Base-by-base conservation (phyloP, 2,329 filamentous ascomycete species). In the Ophiostoma angusticollis region DNA sequence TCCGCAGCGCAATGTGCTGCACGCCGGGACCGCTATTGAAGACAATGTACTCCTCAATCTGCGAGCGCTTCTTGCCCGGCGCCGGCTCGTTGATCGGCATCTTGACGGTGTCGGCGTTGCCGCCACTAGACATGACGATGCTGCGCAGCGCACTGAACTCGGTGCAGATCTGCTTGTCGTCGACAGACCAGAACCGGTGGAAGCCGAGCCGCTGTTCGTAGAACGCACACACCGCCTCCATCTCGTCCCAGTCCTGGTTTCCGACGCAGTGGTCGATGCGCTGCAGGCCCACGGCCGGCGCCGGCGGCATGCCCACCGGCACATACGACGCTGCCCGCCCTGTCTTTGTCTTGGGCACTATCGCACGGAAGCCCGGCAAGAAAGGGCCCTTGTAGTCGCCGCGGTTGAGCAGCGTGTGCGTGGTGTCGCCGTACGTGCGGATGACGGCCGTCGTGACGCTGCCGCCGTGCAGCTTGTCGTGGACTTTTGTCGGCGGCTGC, bases 71-170 rank as follows among this genome's bases (percentile, higher is more conserved):
- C 65, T 91, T 91, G 43, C 87, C 89, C 1, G 74, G 67, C 0
- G 89, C 89, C 2, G 89, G 89, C 64, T 95, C 87, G 67, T 95
- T 95, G 72, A 96, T 93, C 52, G 89, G 89, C 86, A 95, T 95
- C 65, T 95, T 95, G 61, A 95, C 85, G 5, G 81, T 59, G 42
- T 89, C 81, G 64, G 87, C 84, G 44, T 78, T 76, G 4, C 79
- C 84, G 32, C 82, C 75, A 5, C 79, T 84, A 30, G 82, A 75
- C 86, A 95, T 94, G 55, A 95, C 89, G 53, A 95, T 78, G 53
- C 76, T 84, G 62, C 80, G 85, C 34, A 95, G 70, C 9, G 89
- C 86, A 1, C 80, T 86, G 70, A 84, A 95, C 56, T 93, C 86
- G 49, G 84, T 94, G 70, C 78, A 84, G 62, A 95, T 93, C 57